These are phyloP conservation scores for Diaporthe humulicola DNA, from an alignment of 2,329 filamentous ascomycete species.

Conservation along the genomic window DNA sequence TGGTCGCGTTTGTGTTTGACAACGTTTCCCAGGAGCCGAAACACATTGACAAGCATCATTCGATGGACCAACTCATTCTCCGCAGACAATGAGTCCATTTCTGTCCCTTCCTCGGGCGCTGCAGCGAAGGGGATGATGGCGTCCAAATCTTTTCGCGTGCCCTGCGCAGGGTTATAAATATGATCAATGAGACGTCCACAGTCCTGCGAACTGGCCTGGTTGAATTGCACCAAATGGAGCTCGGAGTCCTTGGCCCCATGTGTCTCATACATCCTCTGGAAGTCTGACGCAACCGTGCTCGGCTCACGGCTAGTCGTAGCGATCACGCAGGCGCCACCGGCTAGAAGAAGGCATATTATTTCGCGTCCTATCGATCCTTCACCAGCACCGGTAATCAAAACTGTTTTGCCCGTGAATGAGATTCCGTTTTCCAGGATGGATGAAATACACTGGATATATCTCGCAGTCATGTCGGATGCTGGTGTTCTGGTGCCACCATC, in stretches of 20 bases:
- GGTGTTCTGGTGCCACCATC: no score
- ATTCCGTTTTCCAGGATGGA: no score
- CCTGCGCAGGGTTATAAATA: slow-evolving; percentile 49
- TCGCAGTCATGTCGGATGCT: no score
- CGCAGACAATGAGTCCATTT: slow-evolving; percentile 51
- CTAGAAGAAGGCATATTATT: slow-evolving; percentile 17
- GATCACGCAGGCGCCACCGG: slow-evolving; percentile 31
- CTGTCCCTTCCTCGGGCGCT: slow-evolving; percentile 51
- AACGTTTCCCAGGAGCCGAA: slow-evolving; percentile 54
- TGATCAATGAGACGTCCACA: slow-evolving; percentile 52
- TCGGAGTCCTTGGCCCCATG: slow-evolving; percentile 50
- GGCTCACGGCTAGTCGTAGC: slow-evolving; percentile 26
- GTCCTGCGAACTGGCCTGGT: slow-evolving; percentile 56
- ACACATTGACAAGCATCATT: slow-evolving; percentile 54
- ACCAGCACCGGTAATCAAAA: slow-evolving; percentile 30
- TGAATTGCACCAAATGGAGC: slow-evolving; percentile 55
- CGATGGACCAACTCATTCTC: slow-evolving; percentile 54
- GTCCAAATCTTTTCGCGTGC: slow-evolving; percentile 53
- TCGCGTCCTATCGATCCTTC: slow-evolving; percentile 31
- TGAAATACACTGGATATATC: no score
- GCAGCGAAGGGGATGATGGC: slow-evolving; percentile 58
- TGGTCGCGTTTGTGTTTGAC: slow-evolving; percentile 48
- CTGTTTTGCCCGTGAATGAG: no score
- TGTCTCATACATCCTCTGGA: slow-evolving; percentile 44
- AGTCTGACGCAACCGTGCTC: slow-evolving; percentile 44